Conservation (phyloP, 345 rosid species). For the Clausena lansium region DNA sequence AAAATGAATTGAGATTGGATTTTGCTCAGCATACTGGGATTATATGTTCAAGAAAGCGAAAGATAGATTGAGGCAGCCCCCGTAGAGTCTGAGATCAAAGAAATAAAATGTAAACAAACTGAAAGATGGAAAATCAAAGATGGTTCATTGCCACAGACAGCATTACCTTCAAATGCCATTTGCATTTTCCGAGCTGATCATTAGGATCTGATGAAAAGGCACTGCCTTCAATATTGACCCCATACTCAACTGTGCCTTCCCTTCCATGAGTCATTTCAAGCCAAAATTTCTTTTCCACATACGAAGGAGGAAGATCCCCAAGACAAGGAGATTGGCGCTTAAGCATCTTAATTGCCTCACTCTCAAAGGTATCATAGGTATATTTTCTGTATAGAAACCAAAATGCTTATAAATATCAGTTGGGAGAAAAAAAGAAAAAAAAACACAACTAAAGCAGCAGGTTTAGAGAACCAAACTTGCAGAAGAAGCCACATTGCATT, state of each 20-base stretch:
- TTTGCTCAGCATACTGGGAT: neutral
- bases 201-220: conserved; percentile 57
- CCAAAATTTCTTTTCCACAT: conserved; percentile 66
- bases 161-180: conserved; percentile 47
- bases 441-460: neutral
- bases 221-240: conserved; percentile 61
- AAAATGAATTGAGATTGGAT: neutral
- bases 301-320: conserved; percentile 39
- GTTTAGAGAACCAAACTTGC: no score
- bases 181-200: conserved; percentile 58
- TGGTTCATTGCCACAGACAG: no score
- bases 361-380: conserved; percentile 51
- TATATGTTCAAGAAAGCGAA: conserved; percentile 39
- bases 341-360: conserved; percentile 50
- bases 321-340: conserved; percentile 40
- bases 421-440: neutral
- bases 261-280: conserved; percentile 52
- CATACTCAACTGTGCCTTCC: conserved; percentile 58
- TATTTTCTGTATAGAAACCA: conserved; percentile 40
- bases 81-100: conserved; percentile 40
- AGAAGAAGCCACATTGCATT: neutral
- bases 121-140: no score
- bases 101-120: neutral
- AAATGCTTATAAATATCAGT: neutral
- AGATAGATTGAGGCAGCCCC: conserved; percentile 37